These are phyloP conservation scores for Sphagnum fallax DNA, from an alignment of 228 moss, liverwort and hornwort species.

Conservation along the genomic window DNA sequence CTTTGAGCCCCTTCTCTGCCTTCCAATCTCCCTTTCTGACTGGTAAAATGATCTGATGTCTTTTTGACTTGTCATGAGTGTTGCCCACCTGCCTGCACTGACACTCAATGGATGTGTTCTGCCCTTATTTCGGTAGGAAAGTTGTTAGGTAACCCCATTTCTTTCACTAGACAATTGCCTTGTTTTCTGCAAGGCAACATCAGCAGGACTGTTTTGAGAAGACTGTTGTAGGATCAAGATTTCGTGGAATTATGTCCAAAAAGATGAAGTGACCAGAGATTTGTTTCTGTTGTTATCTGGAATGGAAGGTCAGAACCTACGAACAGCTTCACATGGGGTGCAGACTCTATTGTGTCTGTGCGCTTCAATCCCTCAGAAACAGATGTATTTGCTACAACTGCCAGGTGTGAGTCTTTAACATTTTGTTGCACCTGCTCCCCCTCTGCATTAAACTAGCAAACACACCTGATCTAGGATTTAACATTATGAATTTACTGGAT, in stretches of 20 bases:
- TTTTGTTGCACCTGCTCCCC: background rate
- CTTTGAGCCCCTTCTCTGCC: background rate
- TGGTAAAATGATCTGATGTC: background rate
- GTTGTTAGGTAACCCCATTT: too few species aligned
- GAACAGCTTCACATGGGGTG: conserved; percentile 85
- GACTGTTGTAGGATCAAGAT: too few species aligned
- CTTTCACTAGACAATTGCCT: too few species aligned
- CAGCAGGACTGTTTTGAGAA: too few species aligned
- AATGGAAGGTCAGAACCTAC: conserved; percentile 80
- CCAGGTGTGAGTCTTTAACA: conserved; percentile 38
- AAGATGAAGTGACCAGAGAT: background rate
- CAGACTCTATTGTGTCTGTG: conserved; percentile 86
- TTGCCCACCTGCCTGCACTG: too few species aligned
- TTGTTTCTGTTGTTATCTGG: background rate
- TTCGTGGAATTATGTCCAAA: too few species aligned
- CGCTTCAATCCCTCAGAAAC: conserved; percentile 91
- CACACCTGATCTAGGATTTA: too few species aligned
- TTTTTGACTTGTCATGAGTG: too few species aligned
- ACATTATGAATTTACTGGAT: too few species aligned
- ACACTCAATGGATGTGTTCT: too few species aligned
- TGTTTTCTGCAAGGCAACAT: too few species aligned
- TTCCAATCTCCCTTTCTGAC: background rate
- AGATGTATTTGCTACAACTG: conserved; percentile 86
- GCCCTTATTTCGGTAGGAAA: too few species aligned
- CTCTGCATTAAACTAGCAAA: background rate